phyloP scores from a whole-genome alignment of 192 early-diverging fungal species.

The Powellomyces hirtus region DNA sequence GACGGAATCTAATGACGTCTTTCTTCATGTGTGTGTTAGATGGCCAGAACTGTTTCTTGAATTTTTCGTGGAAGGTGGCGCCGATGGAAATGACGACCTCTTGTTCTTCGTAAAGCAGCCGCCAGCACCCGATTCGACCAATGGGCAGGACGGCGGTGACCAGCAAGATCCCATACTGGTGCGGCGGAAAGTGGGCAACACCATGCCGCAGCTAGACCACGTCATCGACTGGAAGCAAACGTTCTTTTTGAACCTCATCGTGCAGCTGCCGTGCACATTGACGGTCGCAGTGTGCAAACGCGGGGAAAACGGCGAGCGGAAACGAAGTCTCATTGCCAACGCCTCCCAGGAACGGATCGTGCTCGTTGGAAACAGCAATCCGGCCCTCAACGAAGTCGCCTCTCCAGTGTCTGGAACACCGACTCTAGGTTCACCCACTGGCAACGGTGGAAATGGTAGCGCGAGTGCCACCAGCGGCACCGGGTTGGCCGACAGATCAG shows the following conservation, averaged over 20 bases:
- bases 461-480: background rate
- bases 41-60: constrained; percentile 67
- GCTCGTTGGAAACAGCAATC: background rate
- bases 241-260: constrained; percentile 87
- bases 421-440: constrained; percentile 13
- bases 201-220: constrained; percentile 66
- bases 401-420: background rate
- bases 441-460: constrained; percentile 11
- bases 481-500: background rate
- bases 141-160: constrained; percentile 18
- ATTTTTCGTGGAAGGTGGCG: constrained; percentile 70
- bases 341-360: constrained; percentile 17
- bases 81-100: constrained; percentile 73
- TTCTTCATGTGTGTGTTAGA: constrained; percentile 20
- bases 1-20: too few species aligned
- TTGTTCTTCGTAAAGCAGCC: constrained; percentile 72
- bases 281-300: constrained; percentile 80
- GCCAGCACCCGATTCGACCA: background rate
- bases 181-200: constrained; percentile 66
- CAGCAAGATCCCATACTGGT: constrained; percentile 78
- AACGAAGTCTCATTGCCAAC: constrained; percentile 17
- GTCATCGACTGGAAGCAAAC: constrained; percentile 88
- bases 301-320: constrained; percentile 6
- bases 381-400: background rate
- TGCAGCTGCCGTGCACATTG: constrained; percentile 86